Evolutionary conservation across 306 rosid species (phyloP).

Genomic region (Oxytropis ochrocephala): DNA sequence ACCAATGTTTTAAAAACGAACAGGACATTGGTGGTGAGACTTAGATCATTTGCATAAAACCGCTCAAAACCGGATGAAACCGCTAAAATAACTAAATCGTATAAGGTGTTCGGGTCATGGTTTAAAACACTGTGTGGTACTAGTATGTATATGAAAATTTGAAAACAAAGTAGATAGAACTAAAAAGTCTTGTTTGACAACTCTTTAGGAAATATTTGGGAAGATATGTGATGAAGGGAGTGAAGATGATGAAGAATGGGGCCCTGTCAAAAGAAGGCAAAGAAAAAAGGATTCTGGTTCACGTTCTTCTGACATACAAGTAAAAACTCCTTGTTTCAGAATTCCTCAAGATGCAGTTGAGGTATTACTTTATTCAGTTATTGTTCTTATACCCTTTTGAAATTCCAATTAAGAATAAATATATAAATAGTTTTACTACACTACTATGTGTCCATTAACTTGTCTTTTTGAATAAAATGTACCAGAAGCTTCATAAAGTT

Average conservation of each 20-base stretch:
- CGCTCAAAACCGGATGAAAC: too few species aligned
- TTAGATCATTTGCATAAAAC: too few species aligned
- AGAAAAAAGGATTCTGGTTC: slow-evolving; percentile 75
- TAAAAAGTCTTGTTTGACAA: slow-evolving; percentile 1
- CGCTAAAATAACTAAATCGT: too few species aligned
- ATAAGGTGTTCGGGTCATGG: too few species aligned
- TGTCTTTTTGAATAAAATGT: slow-evolving; percentile 25
- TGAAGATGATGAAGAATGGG: slow-evolving; percentile 91
- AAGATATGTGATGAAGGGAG: slow-evolving; percentile 70
- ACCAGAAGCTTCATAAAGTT: slow-evolving; percentile 79
- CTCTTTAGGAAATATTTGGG: slow-evolving; percentile 83
- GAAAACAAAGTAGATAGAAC: neutral
- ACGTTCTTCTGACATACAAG: slow-evolving; percentile 28
- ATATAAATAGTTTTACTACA: neutral
- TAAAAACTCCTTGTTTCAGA: slow-evolving; percentile 54
- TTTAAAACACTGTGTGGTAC: too few species aligned
- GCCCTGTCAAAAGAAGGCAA: slow-evolving; percentile 65
- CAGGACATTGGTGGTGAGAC: too few species aligned
- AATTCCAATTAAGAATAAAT: neutral
- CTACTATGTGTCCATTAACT: neutral
- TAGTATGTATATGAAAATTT: too few species aligned
- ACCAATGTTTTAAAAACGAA: too few species aligned
- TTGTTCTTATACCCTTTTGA: neutral
- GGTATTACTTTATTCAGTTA: slow-evolving; percentile 35
- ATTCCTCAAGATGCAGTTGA: slow-evolving; percentile 67